Percentiles rank a stretch among this genome's conserved stretches.
Conservation (phyloP, 2,329 filamentous ascomycete genomes). For the Alternaria consortialis region DNA sequence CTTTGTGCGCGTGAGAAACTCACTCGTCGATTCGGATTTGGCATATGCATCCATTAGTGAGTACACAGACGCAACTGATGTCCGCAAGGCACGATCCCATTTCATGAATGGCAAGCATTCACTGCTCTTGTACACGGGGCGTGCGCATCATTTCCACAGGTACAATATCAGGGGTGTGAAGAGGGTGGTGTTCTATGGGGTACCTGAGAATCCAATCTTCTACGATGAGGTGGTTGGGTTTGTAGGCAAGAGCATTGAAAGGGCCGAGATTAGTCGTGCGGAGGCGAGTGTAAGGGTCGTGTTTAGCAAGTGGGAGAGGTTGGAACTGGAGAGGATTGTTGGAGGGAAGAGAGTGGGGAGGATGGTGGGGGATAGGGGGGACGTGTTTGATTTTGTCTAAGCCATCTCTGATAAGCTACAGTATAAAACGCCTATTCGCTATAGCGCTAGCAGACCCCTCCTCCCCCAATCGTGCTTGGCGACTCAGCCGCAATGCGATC, state of each 20-base stretch:
- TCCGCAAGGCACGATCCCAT: constrained; percentile 84
- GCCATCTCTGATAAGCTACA: too few relatives aligned
- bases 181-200: constrained; percentile 84
- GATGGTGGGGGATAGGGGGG: constrained; percentile 82
- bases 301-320: constrained; percentile 91
- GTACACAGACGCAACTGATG: constrained; percentile 81
- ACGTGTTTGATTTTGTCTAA: constrained; percentile 94
- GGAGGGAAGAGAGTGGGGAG: constrained; percentile 81
- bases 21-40: constrained; percentile 78
- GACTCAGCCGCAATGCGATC: too few relatives aligned
- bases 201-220: constrained; percentile 87
- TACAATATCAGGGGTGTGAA: constrained; percentile 83
- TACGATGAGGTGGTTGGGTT: constrained; percentile 80
- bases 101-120: constrained; percentile 85
- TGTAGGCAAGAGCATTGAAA: constrained; percentile 63
- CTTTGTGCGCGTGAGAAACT: constrained; percentile 92
- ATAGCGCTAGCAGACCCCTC: too few relatives aligned
- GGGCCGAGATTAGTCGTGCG: constrained; percentile 65
- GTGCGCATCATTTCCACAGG: constrained; percentile 96
- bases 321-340: constrained; percentile 88
- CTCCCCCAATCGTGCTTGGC: too few relatives aligned
- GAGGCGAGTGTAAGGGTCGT: constrained; percentile 58
- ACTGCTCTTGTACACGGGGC: constrained; percentile 88
- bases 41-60: constrained; percentile 88
- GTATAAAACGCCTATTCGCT: too few relatives aligned